Evolutionary conservation across 176 grass and related monocot species (phyloP).

Genomic region (Tuctoria greenei): DNA sequence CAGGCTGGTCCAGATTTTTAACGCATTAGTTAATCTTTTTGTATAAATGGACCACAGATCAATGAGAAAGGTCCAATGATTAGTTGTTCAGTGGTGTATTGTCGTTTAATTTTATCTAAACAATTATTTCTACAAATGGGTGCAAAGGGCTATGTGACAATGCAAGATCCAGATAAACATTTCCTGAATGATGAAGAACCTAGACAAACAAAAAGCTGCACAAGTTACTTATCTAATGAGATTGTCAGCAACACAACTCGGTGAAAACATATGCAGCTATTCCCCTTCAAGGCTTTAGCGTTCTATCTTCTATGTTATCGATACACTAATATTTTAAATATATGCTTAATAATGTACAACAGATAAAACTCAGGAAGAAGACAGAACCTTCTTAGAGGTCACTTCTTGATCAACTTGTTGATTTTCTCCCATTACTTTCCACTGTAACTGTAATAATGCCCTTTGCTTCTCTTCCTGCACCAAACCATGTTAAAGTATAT

Average conservation of each 20-base stretch:
- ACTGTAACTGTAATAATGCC: constrained; percentile 81
- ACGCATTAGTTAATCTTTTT: neutral
- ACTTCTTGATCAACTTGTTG: constrained; percentile 88
- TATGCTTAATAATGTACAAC: neutral
- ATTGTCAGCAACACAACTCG: neutral
- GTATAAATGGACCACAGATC: neutral
- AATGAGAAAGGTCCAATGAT: constrained; percentile 6
- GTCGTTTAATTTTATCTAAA: neutral
- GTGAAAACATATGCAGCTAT: constrained; percentile 16
- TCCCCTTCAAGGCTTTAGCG: too few relatives aligned
- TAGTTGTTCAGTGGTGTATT: neutral
- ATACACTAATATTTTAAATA: constrained; percentile 4
- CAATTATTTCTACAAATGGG: neutral
- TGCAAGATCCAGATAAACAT: neutral
- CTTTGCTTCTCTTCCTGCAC: constrained; percentile 97
- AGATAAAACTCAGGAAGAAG: constrained; percentile 10
- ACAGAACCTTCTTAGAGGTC: constrained; percentile 82
- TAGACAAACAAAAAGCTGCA: constrained; percentile 9
- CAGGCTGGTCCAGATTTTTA: too few relatives aligned
- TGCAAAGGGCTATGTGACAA: neutral
- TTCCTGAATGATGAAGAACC: constrained; percentile 20
- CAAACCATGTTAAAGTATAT: constrained; percentile 33
- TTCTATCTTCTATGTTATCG: constrained; percentile 10
- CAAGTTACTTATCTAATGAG: neutral
- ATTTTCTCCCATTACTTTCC: constrained; percentile 99